These are phyloP conservation scores for Globisporangium nunn DNA, from an alignment of 352 stramenopile genomes.

Conservation along the genomic window DNA sequence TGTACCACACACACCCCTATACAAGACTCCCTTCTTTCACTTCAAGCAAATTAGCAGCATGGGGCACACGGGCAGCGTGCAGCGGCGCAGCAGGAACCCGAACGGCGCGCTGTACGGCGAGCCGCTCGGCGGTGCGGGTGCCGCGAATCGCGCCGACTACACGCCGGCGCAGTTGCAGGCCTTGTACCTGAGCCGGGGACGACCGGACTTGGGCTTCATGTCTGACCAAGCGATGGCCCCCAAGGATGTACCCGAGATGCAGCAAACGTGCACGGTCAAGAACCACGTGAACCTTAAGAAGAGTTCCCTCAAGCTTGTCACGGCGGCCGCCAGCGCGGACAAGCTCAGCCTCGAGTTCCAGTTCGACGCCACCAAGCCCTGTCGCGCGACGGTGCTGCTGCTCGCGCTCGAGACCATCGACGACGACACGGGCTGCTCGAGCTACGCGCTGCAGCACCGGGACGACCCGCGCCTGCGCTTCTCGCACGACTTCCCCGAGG, in stretches of 20 bases:
- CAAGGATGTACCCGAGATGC: slow-evolving; percentile 67
- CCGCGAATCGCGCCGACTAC: slow-evolving; percentile 45
- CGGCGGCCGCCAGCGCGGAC: slow-evolving; percentile 8
- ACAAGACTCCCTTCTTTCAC: too few species aligned
- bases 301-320: slow-evolving; percentile 47
- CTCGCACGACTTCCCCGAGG: slow-evolving; percentile 34
- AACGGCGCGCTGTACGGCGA: slow-evolving; percentile 59
- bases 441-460: slow-evolving; percentile 41
- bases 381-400: slow-evolving; percentile 55
- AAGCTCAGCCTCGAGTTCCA: slow-evolving; percentile 55
- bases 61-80: slow-evolving; percentile 70
- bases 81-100: slow-evolving; percentile 22
- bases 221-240: slow-evolving; percentile 47
- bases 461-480: slow-evolving; percentile 27
- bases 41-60: slow-evolving; percentile 17
- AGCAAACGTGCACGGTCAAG: slow-evolving; percentile 77
- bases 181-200: slow-evolving; percentile 68
- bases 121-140: slow-evolving; percentile 25
- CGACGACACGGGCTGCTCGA: slow-evolving; percentile 51
- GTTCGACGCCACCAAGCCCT: slow-evolving; percentile 76
- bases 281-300: slow-evolving; percentile 87
- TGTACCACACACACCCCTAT: too few species aligned
- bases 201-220: slow-evolving; percentile 83
- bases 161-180: slow-evolving; percentile 78
- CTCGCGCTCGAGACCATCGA: slow-evolving; percentile 64